A percentile compares a stretch with the other conserved stretches of the same genome.
phyloP scores from a whole-genome alignment of 805 yeast species.

The Metschnikowia vanudenii region DNA sequence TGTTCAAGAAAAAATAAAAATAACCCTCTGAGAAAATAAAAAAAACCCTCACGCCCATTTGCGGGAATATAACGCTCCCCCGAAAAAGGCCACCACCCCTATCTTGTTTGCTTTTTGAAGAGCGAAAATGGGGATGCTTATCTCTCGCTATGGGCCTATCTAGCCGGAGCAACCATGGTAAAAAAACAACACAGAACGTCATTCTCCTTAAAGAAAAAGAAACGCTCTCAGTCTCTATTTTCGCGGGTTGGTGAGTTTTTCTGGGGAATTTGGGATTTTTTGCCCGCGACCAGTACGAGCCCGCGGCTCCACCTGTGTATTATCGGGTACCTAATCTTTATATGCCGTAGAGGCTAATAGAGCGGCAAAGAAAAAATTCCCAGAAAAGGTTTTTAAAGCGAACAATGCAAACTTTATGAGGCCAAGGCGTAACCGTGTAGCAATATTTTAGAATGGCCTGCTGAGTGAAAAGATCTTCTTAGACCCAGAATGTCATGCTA shows the following conservation, averaged over 20 bases:
- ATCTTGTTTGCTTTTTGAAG: background rate
- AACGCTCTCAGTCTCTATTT: background rate
- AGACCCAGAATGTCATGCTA: no score
- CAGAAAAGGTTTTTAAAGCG: background rate
- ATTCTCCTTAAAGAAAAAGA: constrained; percentile 1
- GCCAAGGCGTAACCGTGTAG: no score
- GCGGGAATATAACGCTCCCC: background rate
- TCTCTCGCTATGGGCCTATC: background rate
- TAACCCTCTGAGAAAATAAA: background rate
- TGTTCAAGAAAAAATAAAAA: background rate
- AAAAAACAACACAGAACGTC: background rate
- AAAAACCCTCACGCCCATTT: background rate
- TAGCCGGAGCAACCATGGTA: constrained; percentile 1
- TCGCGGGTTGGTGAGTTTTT: background rate
- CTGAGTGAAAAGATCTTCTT: no score
- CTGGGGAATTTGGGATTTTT: constrained; percentile 1
- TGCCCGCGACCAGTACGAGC: background rate
- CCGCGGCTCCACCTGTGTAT: background rate
- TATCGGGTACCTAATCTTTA: background rate
- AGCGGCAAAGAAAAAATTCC: background rate
- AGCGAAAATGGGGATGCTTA: background rate
- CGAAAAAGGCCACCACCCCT: no score
- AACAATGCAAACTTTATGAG: no score
- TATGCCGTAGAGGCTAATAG: constrained; percentile 3
- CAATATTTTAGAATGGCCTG: no score